Evolutionary conservation across 352 stramenopile species (phyloP), one percentile per base, ranked within the genome.

Genomic region (Phytophthora ramorum): DNA sequence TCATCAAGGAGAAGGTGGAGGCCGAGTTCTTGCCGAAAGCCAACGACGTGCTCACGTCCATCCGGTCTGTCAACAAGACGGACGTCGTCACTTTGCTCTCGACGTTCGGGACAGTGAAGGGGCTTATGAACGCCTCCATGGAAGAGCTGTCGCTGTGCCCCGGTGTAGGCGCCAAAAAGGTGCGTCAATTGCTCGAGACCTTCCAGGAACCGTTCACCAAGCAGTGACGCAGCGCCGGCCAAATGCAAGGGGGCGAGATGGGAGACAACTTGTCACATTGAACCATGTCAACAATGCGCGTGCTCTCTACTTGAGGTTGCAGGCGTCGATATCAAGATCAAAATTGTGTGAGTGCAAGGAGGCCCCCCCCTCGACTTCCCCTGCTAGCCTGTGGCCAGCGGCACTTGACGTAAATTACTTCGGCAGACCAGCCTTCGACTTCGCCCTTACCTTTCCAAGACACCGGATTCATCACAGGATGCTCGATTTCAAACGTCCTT

Each of bases 11-110:
- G 68, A 91, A 96, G 65, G 84, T 98, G 13, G 85, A 98, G 56
- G 79, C 79, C 14, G 92, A 96, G 55, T 97, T 98, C 60, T 72
- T 98, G 16, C 76, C 88, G 0, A 94, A 97, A 69, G 88, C 97
- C 7, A 90, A 95, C 57, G 89, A 98, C 67, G 91, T 96, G 45
- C 81, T 99, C 46, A 95, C 83, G 37, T 88, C 79, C 37, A 81
- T 98, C 10, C 82, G 88, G 16, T 96, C 90, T 22, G 83, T 99
- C 13, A 99, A 99, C 81, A 98, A 98, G 71, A 98, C 96, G 32
- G 97, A 99, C 80, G 87, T 98, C 7, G 69, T 91, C 6, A 97
- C 95, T 32, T 71, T 99, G 37, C 70, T 98, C 24, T 90, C 83
- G 32, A 97, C 97, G 30, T 99, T 99, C 74, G 84, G 88, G 22